These are phyloP conservation scores for Gastrodia elata DNA, from an alignment of 106 monocot genomes.

Conservation along the genomic window DNA sequence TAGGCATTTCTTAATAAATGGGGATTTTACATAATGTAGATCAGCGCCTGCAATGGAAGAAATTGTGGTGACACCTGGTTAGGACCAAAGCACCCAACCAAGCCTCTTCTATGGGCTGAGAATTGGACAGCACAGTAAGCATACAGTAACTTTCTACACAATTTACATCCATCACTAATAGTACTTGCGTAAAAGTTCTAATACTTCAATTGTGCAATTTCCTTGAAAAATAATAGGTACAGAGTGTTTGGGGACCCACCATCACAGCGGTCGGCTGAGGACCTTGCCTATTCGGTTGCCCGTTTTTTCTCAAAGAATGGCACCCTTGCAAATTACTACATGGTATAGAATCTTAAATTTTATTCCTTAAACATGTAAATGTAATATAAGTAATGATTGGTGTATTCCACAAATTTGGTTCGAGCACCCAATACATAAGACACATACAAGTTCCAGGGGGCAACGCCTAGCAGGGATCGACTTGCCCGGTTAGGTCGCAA, in stretches of 20 bases:
- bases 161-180: not conserved
- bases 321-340: slow-evolving; percentile 78
- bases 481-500: too few species aligned
- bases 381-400: too few species aligned
- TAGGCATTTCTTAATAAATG: not conserved
- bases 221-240: slow-evolving; percentile 28
- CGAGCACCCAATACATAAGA: too few species aligned
- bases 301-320: slow-evolving; percentile 88
- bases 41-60: slow-evolving; percentile 77
- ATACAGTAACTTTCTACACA: not conserved
- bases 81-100: slow-evolving; percentile 28
- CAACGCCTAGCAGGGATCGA: too few species aligned
- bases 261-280: slow-evolving; percentile 69
- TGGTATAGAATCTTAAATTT: slow-evolving; percentile 30
- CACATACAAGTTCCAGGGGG: too few species aligned
- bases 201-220: not conserved
- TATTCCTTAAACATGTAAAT: not conserved
- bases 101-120: slow-evolving; percentile 75
- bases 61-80: slow-evolving; percentile 74
- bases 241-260: slow-evolving; percentile 82
- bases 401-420: too few species aligned
- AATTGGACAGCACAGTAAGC: slow-evolving; percentile 90
- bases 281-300: slow-evolving; percentile 65
- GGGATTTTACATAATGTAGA: slow-evolving; percentile 22
- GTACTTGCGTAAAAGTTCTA: not conserved